phyloP scores from a whole-genome alignment of 805 yeast genomes.

The Debaryomyces maramus region DNA sequence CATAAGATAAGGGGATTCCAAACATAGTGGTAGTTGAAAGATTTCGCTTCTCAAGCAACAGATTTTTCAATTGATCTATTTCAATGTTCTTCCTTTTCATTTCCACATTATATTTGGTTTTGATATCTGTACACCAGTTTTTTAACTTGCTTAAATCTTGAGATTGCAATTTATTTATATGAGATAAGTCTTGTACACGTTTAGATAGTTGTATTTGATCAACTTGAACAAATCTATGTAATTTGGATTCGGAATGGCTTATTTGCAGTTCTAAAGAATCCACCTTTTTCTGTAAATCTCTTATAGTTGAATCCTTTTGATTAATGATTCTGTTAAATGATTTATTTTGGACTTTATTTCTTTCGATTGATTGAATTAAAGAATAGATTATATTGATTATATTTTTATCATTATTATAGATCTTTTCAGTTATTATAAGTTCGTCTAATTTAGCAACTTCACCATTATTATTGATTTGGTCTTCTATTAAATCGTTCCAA shows the following conservation, averaged over 20 bases:
- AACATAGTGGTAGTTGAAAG: constrained; percentile 27
- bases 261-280: constrained; percentile 22
- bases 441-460: constrained; percentile 11
- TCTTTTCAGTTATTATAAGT: constrained; percentile 24
- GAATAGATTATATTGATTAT: constrained; percentile 39
- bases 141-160: constrained; percentile 31
- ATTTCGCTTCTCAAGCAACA: constrained; percentile 33
- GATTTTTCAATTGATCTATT: constrained; percentile 33
- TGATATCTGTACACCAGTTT: constrained; percentile 28
- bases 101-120: constrained; percentile 36
- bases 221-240: constrained; percentile 16
- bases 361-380: constrained; percentile 29
- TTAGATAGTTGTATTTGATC: constrained; percentile 18
- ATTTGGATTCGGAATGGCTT: constrained; percentile 16
- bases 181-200: constrained; percentile 17
- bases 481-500: constrained; percentile 30
- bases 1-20: constrained; percentile 22
- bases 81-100: constrained; percentile 32
- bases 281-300: constrained; percentile 21
- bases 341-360: constrained; percentile 32
- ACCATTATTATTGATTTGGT: constrained; percentile 18
- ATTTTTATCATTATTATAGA: constrained; percentile 39
- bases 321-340: constrained; percentile 27
- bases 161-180: constrained; percentile 24
- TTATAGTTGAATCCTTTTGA: constrained; percentile 30